Evolutionary conservation across 208 protist genomes (phyloP).

Genomic region (Trypanosomatidae sp.): DNA sequence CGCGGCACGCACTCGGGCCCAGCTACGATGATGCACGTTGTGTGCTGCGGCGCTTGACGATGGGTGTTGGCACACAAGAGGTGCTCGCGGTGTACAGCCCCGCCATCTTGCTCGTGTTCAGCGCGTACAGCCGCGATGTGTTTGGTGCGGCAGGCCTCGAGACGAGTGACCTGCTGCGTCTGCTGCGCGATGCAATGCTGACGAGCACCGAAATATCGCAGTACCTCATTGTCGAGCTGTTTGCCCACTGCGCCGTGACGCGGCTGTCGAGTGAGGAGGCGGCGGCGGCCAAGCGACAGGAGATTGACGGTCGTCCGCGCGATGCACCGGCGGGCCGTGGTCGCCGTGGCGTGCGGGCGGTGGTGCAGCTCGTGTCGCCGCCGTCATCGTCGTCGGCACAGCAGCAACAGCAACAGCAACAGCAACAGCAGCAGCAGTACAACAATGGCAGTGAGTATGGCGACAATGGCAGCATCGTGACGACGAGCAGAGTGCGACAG

Average conservation of each 20-base stretch:
- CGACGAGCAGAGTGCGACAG: slow-evolving; percentile 7
- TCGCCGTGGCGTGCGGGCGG: too few relatives aligned
- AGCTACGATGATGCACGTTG: too few relatives aligned
- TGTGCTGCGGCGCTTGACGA: slow-evolving; percentile 33
- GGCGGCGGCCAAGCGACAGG: slow-evolving; percentile 20
- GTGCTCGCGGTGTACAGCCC: slow-evolving; percentile 34
- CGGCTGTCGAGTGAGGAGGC: slow-evolving; percentile 36
- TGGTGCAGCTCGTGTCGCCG: slow-evolving; percentile 23
- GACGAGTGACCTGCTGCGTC: slow-evolving; percentile 45
- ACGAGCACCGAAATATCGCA: slow-evolving; percentile 83
- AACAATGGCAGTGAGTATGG: too few relatives aligned
- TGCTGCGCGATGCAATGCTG: slow-evolving; percentile 79
- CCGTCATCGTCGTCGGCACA: slow-evolving; percentile 34
- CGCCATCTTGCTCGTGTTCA: slow-evolving; percentile 44
- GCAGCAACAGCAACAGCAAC: too few relatives aligned
- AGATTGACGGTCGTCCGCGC: slow-evolving; percentile 38
- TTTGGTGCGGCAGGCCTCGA: slow-evolving; percentile 54
- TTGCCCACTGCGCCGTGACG: slow-evolving; percentile 45
- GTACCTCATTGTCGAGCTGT: slow-evolving; percentile 72
- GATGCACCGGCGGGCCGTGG: too few relatives aligned
- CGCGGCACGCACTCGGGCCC: slow-evolving; percentile 3
- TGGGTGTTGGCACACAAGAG: slow-evolving; percentile 32
- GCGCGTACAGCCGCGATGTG: slow-evolving; percentile 63
- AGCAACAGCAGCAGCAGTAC: too few relatives aligned
- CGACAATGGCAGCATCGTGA: slow-evolving; percentile 6